Conservation (phyloP, 2,329 filamentous ascomycete genomes). For the Sclerotinia spermophila region DNA sequence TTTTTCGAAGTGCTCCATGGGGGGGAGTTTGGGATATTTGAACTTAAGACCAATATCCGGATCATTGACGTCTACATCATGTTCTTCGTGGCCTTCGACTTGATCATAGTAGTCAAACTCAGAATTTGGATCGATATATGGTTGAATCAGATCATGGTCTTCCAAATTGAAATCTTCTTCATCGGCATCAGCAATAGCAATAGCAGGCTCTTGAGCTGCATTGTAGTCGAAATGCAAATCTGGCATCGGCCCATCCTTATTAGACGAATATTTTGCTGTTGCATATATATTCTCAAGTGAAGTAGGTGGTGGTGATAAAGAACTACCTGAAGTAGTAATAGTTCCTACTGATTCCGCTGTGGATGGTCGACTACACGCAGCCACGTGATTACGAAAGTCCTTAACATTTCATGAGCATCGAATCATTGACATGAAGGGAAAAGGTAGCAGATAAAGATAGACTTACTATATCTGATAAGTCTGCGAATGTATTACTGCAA, state of each 20-base stretch:
- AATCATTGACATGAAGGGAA: background rate
- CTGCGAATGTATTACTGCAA: slow-evolving; percentile 18
- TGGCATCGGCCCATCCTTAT: slow-evolving; percentile 16
- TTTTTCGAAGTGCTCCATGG: slow-evolving; percentile 28
- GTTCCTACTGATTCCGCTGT: slow-evolving; percentile 24
- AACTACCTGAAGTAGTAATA: slow-evolving; percentile 25
- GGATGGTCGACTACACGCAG: slow-evolving; percentile 26
- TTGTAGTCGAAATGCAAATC: slow-evolving; percentile 18
- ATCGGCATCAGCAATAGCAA: slow-evolving; percentile 11
- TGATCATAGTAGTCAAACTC: slow-evolving; percentile 31
- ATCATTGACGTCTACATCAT: slow-evolving; percentile 14
- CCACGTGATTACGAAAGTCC: slow-evolving; percentile 35
- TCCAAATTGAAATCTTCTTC: slow-evolving; percentile 8
- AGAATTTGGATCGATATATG: slow-evolving; percentile 24
- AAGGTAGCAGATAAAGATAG: background rate
- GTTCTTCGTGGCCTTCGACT: slow-evolving; percentile 22
- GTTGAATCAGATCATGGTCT: slow-evolving; percentile 16
- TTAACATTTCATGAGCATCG: slow-evolving; percentile 29
- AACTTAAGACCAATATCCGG: slow-evolving; percentile 18
- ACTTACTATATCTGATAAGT: slow-evolving; percentile 20
- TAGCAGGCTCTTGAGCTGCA: slow-evolving; percentile 18
- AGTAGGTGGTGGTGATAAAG: slow-evolving; percentile 27
- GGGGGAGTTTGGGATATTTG: slow-evolving; percentile 30
- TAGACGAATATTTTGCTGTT: slow-evolving; percentile 13
- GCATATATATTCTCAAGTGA: slow-evolving; percentile 12